phyloP scores from a whole-genome alignment of 2,329 filamentous ascomycete species.

The Pseudopyricularia cyperi region DNA sequence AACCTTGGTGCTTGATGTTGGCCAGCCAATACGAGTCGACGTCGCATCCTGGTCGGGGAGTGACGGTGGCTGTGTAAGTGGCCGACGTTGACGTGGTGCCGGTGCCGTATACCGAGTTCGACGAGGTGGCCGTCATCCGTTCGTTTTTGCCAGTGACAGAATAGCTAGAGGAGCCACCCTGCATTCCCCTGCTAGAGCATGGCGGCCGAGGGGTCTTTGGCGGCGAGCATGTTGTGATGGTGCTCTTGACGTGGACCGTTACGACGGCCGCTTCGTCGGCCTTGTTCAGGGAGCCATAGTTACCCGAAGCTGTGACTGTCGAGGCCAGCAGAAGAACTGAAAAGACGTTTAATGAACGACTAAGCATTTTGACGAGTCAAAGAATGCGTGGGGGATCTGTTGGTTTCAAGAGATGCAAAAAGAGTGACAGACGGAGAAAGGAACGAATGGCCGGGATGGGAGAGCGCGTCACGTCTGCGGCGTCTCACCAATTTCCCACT shows the following conservation, averaged over 20 bases:
- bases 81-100: neutral
- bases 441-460: slow-evolving; percentile 1
- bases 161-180: neutral
- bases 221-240: slow-evolving; percentile 6
- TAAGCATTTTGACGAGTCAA: slow-evolving; percentile 10
- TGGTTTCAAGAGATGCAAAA: slow-evolving; percentile 5
- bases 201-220: slow-evolving; percentile 5
- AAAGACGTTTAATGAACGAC: slow-evolving; percentile 10
- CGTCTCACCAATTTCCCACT: neutral
- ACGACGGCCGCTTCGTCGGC: slow-evolving; percentile 2
- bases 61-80: neutral
- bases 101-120: neutral
- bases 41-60: neutral
- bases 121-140: neutral
- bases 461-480: neutral
- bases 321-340: slow-evolving; percentile 8
- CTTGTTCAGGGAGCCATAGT: neutral
- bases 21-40: slow-evolving; percentile 5
- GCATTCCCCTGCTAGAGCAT: neutral
- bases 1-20: slow-evolving; percentile 7
- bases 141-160: neutral
- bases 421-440: neutral
- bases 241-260: slow-evolving; percentile 7
- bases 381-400: slow-evolving; percentile 3
- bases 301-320: slow-evolving; percentile 2